Conservation (phyloP, 1,284 basidiomycete species). For the Neonothopanus nambi region DNA sequence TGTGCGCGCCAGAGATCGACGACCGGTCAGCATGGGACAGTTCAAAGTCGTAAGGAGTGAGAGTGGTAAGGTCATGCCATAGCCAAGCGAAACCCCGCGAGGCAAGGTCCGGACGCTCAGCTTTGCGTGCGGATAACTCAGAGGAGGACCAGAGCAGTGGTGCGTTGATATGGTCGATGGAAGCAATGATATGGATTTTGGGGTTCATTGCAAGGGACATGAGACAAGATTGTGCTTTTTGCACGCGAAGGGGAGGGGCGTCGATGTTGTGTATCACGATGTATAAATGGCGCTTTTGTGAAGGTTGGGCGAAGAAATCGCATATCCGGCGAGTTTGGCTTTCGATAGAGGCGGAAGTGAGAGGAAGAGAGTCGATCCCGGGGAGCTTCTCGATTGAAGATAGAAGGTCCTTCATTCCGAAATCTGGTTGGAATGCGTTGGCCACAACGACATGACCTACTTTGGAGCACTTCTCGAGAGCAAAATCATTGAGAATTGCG, state of each 20-base stretch:
- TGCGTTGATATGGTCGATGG: constrained; percentile 83
- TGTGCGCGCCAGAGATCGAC: constrained; percentile 57
- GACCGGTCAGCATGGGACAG: constrained; percentile 66
- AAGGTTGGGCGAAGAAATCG: constrained; percentile 47
- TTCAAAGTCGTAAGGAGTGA: constrained; percentile 80
- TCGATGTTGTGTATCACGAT: constrained; percentile 90
- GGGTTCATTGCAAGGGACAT: constrained; percentile 70
- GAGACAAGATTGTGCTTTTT: constrained; percentile 63
- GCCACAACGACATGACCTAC: constrained; percentile 75
- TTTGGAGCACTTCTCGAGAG: constrained; percentile 50
- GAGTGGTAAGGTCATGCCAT: constrained; percentile 87
- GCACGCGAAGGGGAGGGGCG: constrained; percentile 62
- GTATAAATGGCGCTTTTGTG: constrained; percentile 52
- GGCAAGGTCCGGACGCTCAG: constrained; percentile 25
- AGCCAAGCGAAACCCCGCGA: constrained; percentile 77
- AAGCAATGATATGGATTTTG: constrained; percentile 77
- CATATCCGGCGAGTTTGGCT: constrained; percentile 65
- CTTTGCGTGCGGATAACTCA: constrained; percentile 56
- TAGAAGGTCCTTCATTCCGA: constrained; percentile 72
- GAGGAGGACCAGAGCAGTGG: constrained; percentile 75
- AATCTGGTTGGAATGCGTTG: constrained; percentile 77
- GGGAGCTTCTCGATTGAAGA: constrained; percentile 65
- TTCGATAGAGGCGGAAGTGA: constrained; percentile 46
- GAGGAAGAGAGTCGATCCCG: constrained; percentile 42
- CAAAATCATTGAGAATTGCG: constrained; percentile 72